These are phyloP conservation scores for Hermanozyma aechmeae DNA, from an alignment of 805 yeast genomes.

Conservation along the genomic window DNA sequence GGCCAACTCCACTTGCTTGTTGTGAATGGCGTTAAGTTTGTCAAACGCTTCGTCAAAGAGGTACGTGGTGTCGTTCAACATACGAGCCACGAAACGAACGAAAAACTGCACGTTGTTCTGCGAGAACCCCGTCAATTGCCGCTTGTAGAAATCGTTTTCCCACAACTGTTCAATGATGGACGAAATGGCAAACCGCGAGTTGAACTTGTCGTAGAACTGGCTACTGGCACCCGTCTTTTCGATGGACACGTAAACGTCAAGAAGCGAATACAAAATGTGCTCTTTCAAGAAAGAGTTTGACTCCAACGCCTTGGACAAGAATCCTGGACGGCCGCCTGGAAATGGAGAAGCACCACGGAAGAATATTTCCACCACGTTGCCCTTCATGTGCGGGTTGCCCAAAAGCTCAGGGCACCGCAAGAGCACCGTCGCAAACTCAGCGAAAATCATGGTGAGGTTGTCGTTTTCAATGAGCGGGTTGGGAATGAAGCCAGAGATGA, in stretches of 20 bases:
- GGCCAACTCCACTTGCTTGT: conserved; percentile 56
- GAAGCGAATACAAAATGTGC: conserved; percentile 69
- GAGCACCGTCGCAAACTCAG: conserved; percentile 65
- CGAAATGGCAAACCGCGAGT: conserved; percentile 79
- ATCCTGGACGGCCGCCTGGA: conserved; percentile 57
- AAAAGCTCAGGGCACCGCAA: conserved; percentile 78
- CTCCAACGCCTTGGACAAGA: conserved; percentile 57
- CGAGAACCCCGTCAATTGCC: conserved; percentile 62
- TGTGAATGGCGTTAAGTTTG: conserved; percentile 70
- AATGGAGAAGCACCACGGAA: conserved; percentile 62
- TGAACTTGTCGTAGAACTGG: conserved; percentile 94
- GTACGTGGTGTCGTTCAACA: conserved; percentile 90
- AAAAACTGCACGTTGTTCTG: conserved; percentile 70
- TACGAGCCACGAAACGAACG: conserved; percentile 84
- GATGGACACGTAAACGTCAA: conserved; percentile 88
- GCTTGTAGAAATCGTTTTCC: conserved; percentile 59
- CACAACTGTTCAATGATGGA: conserved; percentile 76
- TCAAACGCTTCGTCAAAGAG: conserved; percentile 84
- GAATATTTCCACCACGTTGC: conserved; percentile 71
- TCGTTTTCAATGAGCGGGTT: conserved; percentile 49
- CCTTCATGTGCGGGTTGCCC: conserved; percentile 89
- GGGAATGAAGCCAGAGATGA: conserved; percentile 44
- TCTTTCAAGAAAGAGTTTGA: conserved; percentile 52
- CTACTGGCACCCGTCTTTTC: conserved; percentile 94
- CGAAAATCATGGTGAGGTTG: conserved; percentile 44